phyloP scores from a whole-genome alignment of 805 yeast species.

The Candida xiaguanensis region DNA sequence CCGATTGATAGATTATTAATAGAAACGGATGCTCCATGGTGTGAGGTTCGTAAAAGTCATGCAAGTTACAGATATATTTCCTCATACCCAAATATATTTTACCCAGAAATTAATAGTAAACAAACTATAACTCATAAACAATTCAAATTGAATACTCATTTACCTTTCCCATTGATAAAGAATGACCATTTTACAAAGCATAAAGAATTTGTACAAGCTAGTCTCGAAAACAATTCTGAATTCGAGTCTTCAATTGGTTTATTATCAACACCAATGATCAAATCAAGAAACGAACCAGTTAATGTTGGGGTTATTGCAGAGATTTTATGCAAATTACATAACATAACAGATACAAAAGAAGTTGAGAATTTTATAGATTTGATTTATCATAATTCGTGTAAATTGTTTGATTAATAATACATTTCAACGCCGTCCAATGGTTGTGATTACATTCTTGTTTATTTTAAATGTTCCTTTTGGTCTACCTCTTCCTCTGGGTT shows the following conservation, averaged over 20 bases:
- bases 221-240: conserved; percentile 8
- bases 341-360: conserved; percentile 23
- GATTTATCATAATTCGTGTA: conserved; percentile 33
- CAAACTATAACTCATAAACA: conserved; percentile 13
- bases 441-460: not conserved
- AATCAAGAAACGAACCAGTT: conserved; percentile 92
- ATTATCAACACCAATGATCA: conserved; percentile 50
- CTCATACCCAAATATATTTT: conserved; percentile 52
- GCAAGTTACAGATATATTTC: conserved; percentile 61
- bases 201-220: conserved; percentile 11
- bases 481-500: conserved; percentile 10
- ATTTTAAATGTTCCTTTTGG: conserved; percentile 12
- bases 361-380: conserved; percentile 30
- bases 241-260: conserved; percentile 18
- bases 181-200: conserved; percentile 54
- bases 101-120: conserved; percentile 36
- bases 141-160: conserved; percentile 41
- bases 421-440: conserved; percentile 7
- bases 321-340: conserved; percentile 31
- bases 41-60: conserved; percentile 84
- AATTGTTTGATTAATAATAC: conserved; percentile 21
- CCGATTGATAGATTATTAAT: conserved; percentile 71
- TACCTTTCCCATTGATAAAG: conserved; percentile 64
- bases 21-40: conserved; percentile 99
- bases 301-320: conserved; percentile 75